Evolutionary conservation across 2,329 filamentous ascomycete genomes (phyloP), one percentile per base, ranked within the genome.

Genomic region (Fusarium miscanthi): DNA sequence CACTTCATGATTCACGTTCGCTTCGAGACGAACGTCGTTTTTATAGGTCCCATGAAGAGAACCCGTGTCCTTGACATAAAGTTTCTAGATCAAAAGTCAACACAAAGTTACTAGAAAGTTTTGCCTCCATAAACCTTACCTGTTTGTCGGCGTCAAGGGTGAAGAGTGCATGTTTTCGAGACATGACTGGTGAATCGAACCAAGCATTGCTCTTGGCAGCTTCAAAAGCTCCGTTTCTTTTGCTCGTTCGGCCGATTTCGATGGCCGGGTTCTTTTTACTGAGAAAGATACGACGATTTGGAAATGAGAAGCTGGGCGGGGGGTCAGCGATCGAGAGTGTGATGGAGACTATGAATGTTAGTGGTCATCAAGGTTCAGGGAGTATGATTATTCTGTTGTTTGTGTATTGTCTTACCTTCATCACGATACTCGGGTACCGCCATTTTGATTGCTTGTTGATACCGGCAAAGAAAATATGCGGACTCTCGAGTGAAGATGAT

Each of bases 161-260:
- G 8, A 91, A 76, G 46, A 87, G 81, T 21, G 92, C 92, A 80
- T 94, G 92, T 16, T 88, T 79, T 48, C 92, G 86, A 30, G 91
- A 93, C 85, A 94, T 91, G 40, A 94, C 91, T 0, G 91, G 89
- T 63, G 89, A 92, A 72, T 93, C 88, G 65, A 93, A 92, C 85
- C 86, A 93, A 21, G 85, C 89, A 79, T 94, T 94, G 72, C 87
- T 80, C 9, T 74, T 69, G 41, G 67, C 81, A 78, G 74, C 84
- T 78, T 72, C 73, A 13, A 82, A 76, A 6, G 51, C 59, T 54
- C 71, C 25, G 73, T 82, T 78, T 63, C 82, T 76, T 75, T 82
- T 85, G 70, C 84, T 86, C 40, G 84, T 83, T 31, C 85, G 80
- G 41, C 86, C 86, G 65, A 87, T 82, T 17, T 77, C 61, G 25